Conservation (phyloP, 257 asterid genomes). For the Lycium barbarum region DNA sequence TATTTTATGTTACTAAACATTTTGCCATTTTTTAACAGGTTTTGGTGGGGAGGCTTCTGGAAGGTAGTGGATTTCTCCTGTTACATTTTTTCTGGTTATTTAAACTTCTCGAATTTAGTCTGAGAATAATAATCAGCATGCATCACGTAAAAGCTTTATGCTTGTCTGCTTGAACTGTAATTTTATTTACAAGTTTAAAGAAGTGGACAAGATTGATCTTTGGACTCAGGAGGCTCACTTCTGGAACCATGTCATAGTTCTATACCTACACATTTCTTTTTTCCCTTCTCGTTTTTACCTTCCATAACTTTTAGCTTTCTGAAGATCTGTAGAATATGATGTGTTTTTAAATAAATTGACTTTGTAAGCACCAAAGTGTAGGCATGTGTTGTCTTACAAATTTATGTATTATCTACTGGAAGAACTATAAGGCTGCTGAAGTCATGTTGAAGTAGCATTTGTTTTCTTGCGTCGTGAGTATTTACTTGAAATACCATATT, state of each 20-base stretch:
- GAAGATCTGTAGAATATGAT: neutral
- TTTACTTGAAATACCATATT: conserved; percentile 29
- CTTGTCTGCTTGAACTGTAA: neutral
- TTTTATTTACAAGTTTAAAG: conserved; percentile 13
- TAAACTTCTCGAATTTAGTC: neutral
- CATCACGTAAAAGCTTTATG: conserved; percentile 10
- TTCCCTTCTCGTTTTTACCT: neutral
- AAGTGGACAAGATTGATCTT: neutral
- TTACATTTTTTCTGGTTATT: conserved; percentile 1
- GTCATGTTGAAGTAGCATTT: neutral
- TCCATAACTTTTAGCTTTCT: conserved; percentile 14
- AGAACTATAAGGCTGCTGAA: neutral
- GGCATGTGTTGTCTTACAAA: conserved; percentile 19
- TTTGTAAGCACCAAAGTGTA: neutral
- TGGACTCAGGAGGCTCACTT: neutral
- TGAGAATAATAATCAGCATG: neutral
- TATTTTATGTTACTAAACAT: conserved; percentile 26
- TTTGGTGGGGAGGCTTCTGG: conserved; percentile 99
- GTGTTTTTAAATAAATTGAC: neutral
- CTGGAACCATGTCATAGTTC: neutral
- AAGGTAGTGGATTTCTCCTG: conserved; percentile 62
- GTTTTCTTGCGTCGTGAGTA: neutral
- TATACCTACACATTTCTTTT: conserved; percentile 14
- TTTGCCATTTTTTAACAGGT: conserved; percentile 49
- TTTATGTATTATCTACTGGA: conserved; percentile 13